Base-by-base conservation (phyloP, 805 yeast genomes). In the Yarrowia sp. region DNA sequence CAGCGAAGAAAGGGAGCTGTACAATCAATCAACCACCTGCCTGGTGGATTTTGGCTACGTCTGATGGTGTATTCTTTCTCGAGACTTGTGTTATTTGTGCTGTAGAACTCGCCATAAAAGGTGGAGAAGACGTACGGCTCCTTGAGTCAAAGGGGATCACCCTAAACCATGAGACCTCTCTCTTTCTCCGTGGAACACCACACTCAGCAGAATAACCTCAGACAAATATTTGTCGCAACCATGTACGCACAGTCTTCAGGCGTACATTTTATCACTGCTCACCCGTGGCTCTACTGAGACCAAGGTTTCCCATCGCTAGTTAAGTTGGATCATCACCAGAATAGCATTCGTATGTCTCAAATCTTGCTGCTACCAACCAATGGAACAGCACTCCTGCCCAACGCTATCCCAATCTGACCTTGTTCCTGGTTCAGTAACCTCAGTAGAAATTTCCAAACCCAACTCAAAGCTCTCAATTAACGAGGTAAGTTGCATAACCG, bases 261-360 rank as follows among this genome's bases (percentile, higher is more conserved):
- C 36, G 52, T 48, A 30, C 24, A 19, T 36, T 36, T 48, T 48
- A 48, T 48, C 52, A 48, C 36, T n/a, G 52, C 28, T 48, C 52
- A 30, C 30, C 52, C n/a, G n/a, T n/a, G n/a, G n/a, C n/a, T n/a
- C n/a, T n/a, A n/a, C n/a, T n/a, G n/a, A n/a, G 16, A 12, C n/a
- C 19, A 28, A 30, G 24, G 35, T 48, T 48, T 48, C 33, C 22
- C 4, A 1, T 4, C 4, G 5, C 8, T 11, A 6, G n/a, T n/a
- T 9, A 48, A 17, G 52, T 48, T 48, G 52, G 52, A 28, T 48
- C 30, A 19, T 12, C 52, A 24, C 36, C 36, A 22, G 17, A 46
- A 10, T 17, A 11, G 35, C n/a, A 28, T 26, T 46, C 12, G 5
- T 46, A 35, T 44, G 52, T 46, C 52, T 28, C 52, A 48, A 48